phyloP scores from a whole-genome alignment of 2,329 filamentous ascomycete genomes.

The Nemania sp. region DNA sequence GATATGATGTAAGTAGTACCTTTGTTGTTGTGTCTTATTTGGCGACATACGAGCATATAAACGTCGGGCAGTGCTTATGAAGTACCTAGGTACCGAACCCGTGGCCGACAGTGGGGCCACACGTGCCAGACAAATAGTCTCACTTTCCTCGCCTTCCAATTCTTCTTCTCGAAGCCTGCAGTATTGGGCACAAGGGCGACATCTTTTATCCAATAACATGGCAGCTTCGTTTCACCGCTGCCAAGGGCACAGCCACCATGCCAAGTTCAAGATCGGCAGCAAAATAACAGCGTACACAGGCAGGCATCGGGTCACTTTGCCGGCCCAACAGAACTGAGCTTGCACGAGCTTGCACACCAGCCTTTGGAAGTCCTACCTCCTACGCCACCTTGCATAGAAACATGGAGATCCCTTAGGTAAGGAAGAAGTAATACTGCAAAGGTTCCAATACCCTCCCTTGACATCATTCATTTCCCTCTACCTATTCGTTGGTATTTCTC shows the following conservation, averaged over 20 bases:
- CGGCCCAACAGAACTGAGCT: not conserved
- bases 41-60: no score
- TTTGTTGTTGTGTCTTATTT: no score
- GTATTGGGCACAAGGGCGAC: slow-evolving; percentile 2
- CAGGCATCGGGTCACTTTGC: not conserved
- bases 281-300: no score
- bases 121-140: not conserved
- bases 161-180: slow-evolving; percentile 24
- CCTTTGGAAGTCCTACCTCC: not conserved
- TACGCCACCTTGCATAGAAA: not conserved
- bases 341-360: not conserved
- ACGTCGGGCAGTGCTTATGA: no score
- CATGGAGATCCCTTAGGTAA: not conserved
- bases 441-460: no score
- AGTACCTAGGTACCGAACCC: no score
- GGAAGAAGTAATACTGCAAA: no score
- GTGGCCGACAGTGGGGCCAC: no score
- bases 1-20: no score
- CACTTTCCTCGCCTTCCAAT: not conserved
- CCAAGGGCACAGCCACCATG: slow-evolving; percentile 7
- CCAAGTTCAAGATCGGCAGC: not conserved
- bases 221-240: slow-evolving; percentile 3
- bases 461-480: no score
- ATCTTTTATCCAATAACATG: slow-evolving; percentile 3
- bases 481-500: not conserved